phyloP scores from a whole-genome alignment of 1,284 basidiomycete species.

The Stereum hirsutum region DNA sequence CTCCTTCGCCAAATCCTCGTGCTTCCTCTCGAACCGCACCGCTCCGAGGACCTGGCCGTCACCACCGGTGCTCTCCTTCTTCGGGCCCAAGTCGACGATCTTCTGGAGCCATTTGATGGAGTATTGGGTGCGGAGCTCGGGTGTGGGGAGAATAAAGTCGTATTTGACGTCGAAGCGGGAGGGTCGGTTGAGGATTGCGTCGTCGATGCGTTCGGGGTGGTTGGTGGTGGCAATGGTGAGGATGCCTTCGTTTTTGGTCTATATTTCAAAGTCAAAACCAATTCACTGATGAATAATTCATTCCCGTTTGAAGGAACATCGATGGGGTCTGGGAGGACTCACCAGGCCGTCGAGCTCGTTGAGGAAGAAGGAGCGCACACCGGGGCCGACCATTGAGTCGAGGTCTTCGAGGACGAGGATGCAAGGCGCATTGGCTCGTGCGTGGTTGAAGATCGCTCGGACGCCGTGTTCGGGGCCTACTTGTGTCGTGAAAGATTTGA shows the following conservation, averaged over 20 bases:
- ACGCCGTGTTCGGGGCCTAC: slow-evolving; percentile 61
- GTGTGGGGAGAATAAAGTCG: slow-evolving; percentile 24
- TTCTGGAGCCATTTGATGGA: slow-evolving; percentile 16
- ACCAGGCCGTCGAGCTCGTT: slow-evolving; percentile 73
- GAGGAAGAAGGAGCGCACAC: slow-evolving; percentile 76
- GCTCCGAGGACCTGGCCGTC: too few species aligned
- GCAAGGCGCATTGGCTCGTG: slow-evolving; percentile 61
- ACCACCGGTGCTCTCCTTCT: too few species aligned
- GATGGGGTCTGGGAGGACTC: too few species aligned
- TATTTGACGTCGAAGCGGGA: slow-evolving; percentile 82
- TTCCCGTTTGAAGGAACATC: too few species aligned
- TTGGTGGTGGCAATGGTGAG: slow-evolving; percentile 78
- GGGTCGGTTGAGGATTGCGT: slow-evolving; percentile 64
- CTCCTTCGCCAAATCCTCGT: slow-evolving; percentile 44
- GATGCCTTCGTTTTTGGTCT: slow-evolving; percentile 70
- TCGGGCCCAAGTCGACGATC: slow-evolving; percentile 33
- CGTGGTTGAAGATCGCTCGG: slow-evolving; percentile 53
- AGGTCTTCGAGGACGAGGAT: slow-evolving; percentile 75
- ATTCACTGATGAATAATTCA: too few species aligned
- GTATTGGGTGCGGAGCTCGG: background rate
- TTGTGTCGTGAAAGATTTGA: slow-evolving; percentile 53
- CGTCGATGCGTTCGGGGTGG: slow-evolving; percentile 72
- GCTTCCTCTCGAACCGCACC: slow-evolving; percentile 34
- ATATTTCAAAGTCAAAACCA: too few species aligned
- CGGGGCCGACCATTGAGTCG: slow-evolving; percentile 61